Base-by-base conservation (phyloP, 352 stramenopile genomes). In the Phytophthora tubulina region DNA sequence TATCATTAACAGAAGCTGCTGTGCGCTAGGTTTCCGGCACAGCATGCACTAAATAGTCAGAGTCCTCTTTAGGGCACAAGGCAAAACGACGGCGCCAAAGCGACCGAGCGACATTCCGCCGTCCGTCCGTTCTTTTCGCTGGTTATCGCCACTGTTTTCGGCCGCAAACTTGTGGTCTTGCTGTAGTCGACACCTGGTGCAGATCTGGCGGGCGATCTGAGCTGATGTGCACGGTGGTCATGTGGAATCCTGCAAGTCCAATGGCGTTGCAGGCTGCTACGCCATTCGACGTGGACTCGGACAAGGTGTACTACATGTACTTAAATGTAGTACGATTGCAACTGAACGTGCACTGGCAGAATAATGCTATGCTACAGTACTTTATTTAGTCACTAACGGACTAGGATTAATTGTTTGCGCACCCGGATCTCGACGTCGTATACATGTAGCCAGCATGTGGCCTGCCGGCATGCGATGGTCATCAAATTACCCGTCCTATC, bases 101-200 rank as follows among this genome's bases (percentile, higher is more conserved):
- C 46, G 46, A 59, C 27, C 52, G 9, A 60, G 17, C 57, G 15
- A 50, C 27, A 49, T 54, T 55, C 45, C 62, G 42, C 53, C 52
- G 63, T 35, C 53, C 46, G 63, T 58, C 46, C 50, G 53, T 57
- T 70, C 17, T 32, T 3, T 21, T 51, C 31, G 38, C 60, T 13
- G 33, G 50, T 17, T 21, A 38, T 42, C 21, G 27, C 51, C 52
- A 57, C 62, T 11, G 39, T 63, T 57, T 57, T 63, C 44, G 52
- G 51, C 42, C 45, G 52, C 45, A 36, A 65, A 53, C 39, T 65
- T 71, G 63, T 72, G 55, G 54, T 55, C 27, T 72, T 66, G 63
- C 54, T 72, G 55, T 72, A 66, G 55, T 72, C 63, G 63, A 46
- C 63, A 72, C 63, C 63, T 72, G 55, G 64, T 55, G 48, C 55